Base-by-base conservation (phyloP, 495 filamentous ascomycete species). In the Pseudomonodictys pantanalensis region DNA sequence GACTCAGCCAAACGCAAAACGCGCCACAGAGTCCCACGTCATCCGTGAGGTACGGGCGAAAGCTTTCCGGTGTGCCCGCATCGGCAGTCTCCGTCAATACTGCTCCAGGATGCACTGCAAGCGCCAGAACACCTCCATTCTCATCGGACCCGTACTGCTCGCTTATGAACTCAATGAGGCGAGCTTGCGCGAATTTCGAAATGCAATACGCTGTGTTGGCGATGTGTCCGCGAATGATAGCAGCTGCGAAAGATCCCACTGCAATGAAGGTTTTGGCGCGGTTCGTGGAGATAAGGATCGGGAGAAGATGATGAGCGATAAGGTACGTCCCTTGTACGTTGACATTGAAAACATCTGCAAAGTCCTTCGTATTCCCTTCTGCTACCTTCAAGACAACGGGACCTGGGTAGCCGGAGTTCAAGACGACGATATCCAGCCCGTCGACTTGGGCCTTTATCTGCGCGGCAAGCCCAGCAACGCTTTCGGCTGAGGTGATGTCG, bases 121-220 rank as follows among this genome's bases (percentile, higher is more conserved):
- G 55, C 2, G 50, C 33, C 29, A 47, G 28, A 7, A 70, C 15
- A 9, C 63, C 62, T 6, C 38, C 38, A 41, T 41, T 18, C 38
- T 41, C 38, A 3, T 68, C 57, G 0, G 26, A 24, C 7, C 32
- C 52, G 48, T 58, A 68, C 47, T 70, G 62, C 38, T 68, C 66
- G 25, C 38, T 29, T 6, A 68, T n/a, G 39, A 60, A 47, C 49
- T 70, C 68, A 9, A 70, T 44, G 7, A 68, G 46, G 18, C 59
- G 42, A 1, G 50, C 51, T 50, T 70, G 68, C 24, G 65, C 68
- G 38, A 52, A 53, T 43, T 68, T 70, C 24, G 65, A 71, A 17
- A 72, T 64, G 48, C 67, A 72, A 39, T 76, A 76, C 20, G 55
- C 52, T 33, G 68, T 55, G 43, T 71, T 71, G n/a, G 71, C 64